Evolutionary conservation across 495 filamentous ascomycete genomes (phyloP), one percentile per base, ranked within the genome.

Genomic region (Evernia prunastri): DNA sequence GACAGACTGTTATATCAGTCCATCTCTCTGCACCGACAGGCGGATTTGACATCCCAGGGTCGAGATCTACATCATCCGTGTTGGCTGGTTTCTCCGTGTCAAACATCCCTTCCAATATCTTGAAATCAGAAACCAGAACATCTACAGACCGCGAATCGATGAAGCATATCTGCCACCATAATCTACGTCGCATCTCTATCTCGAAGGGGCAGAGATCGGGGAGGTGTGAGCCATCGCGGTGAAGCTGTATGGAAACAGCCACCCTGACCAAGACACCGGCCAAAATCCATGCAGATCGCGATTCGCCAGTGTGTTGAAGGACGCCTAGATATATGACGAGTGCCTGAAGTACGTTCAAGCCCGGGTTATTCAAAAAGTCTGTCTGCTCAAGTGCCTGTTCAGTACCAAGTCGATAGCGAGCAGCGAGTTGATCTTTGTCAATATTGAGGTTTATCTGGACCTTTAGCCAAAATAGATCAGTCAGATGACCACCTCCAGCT

Each of bases 141-240:
- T 96, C 91, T 11, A 88, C 85, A 0, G 90, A 86, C 25, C 89
- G 82, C 4, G 86, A 76, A 72, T 96, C 92, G 57, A 96, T 71
- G n/a, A 92, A 77, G 69, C 84, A 87, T 13, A 96, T 82, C 56
- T 90, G 86, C 86, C 90, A 93, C 87, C 91, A 96, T 7, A 96
- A 71, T 2, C 92, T 82, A 58, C 92, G 82, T 59, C 92, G 82
- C 83, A 94, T 90, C 72, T 96, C 92, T 1, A 86, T 84, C 56
- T 96, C 89, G 67, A 91, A 92, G 0, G 90, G 88, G 13, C 80
- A 80, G 8, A 92, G 74, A 29, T 81, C 42, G 61, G 36, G 82
- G 63, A 92, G 91, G 67, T 90, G 80, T 3, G 79, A 81, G 4
- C 89, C 90, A 68, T 96, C 91, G 10, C 89, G 81, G 37, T 63